Percentiles rank a stretch among this genome's conserved stretches.
Conservation (phyloP, 805 yeast genomes). For the Candida krabiensis region DNA sequence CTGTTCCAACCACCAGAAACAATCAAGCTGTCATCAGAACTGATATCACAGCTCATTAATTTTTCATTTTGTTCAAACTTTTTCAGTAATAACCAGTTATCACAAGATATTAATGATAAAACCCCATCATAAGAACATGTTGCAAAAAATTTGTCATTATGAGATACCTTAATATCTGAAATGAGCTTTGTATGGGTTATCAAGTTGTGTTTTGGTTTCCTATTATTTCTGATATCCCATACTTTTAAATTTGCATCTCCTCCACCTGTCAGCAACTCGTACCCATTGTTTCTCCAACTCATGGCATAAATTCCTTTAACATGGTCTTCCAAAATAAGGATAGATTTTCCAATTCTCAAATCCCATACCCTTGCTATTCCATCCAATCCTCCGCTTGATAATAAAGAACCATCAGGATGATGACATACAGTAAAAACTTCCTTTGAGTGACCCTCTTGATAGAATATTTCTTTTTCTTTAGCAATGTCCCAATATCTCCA, state of each 20-base stretch:
- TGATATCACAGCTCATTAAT: slow-evolving; percentile 67
- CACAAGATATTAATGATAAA: slow-evolving; percentile 63
- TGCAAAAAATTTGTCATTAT: slow-evolving; percentile 43
- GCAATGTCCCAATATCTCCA: slow-evolving; percentile 86
- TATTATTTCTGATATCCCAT: slow-evolving; percentile 73
- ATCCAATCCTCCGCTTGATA: slow-evolving; percentile 79
- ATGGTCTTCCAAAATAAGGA: slow-evolving; percentile 64
- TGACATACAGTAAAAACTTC: slow-evolving; percentile 63
- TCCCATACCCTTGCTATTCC: slow-evolving; percentile 81
- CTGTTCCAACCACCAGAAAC: slow-evolving; percentile 85
- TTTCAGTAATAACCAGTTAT: slow-evolving; percentile 62
- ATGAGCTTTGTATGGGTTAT: slow-evolving; percentile 77
- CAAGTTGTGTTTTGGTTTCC: slow-evolving; percentile 42
- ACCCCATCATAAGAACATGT: slow-evolving; percentile 73
- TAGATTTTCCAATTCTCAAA: slow-evolving; percentile 68
- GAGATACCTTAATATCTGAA: slow-evolving; percentile 59
- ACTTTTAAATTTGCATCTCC: slow-evolving; percentile 77
- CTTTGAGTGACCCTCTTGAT: slow-evolving; percentile 86
- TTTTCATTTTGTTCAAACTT: slow-evolving; percentile 63
- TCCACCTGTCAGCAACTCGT: slow-evolving; percentile 76
- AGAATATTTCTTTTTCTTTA: slow-evolving; percentile 47
- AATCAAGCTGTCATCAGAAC: slow-evolving; percentile 41
- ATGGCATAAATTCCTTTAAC: slow-evolving; percentile 65
- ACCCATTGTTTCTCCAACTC: slow-evolving; percentile 78
- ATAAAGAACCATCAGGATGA: slow-evolving; percentile 76